Evolutionary conservation across 768 basidiomycete species (phyloP), one percentile per base, ranked within the genome.

Genomic region (Ramaria sp.): DNA sequence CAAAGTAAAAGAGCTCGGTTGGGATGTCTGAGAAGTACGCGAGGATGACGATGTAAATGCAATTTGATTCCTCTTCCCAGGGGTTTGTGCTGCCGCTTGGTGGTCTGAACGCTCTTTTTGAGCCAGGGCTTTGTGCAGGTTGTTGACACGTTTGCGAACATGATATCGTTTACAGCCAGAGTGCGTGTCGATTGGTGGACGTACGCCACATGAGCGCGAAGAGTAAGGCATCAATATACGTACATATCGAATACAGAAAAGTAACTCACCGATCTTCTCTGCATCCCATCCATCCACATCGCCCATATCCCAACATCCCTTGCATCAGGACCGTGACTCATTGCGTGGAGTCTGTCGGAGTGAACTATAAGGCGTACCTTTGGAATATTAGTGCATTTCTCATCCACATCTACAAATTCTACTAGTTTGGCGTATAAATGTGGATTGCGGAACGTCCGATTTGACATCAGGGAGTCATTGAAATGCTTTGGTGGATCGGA

Each of bases 341-440:
- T 55, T 38, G 53, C 39, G 43, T 44, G 44, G 27, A 24, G 25
- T 25, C 32, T 47, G 30, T 22, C 28, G 20, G 8, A 24, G 27
- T 5, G 24, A 13, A 20, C 43, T 18, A 28, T 18, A 44, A 39
- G 18, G 34, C 53, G 34, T 48, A 55, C 53, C 16, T 71, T 55
- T 8, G 88, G 84, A 62, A 94, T 93, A 59, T 90, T 88, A 1
- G 85, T 86, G n/a, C 79, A 71, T 15, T 83, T 78, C 66, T 98
- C 95, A 62, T 95, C 84, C 15, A 94, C 85, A 56, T 87, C 85
- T 15, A 96, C 83, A 64, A 94, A 96, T 63, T 96, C 90, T 58
- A 99, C 94, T 1, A 99, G 79, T 61, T 92, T 92, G 12, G 88
- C 75, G 67, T 95, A 96, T n/a, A 98, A 78, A 63, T 96, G 90